Conservation (phyloP, 164 flowering plant genomes). For the Platanus orientalis region DNA sequence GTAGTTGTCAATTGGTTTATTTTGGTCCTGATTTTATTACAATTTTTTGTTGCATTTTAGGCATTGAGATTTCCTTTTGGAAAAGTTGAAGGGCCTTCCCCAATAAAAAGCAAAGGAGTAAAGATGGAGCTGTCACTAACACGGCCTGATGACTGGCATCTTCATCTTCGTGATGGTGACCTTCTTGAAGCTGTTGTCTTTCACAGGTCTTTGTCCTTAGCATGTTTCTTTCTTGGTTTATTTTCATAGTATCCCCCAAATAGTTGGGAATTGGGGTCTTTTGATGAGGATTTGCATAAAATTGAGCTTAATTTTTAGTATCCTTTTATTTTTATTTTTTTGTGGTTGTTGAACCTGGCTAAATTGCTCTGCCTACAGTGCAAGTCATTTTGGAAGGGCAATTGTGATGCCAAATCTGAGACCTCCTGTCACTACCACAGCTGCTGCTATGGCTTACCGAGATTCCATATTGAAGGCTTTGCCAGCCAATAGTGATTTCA, state of each 20-base stretch:
- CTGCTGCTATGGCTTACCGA: conserved; percentile 77
- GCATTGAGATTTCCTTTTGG: conserved; percentile 15
- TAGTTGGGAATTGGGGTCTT: neutral
- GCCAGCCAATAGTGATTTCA: conserved; percentile 52
- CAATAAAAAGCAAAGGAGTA: conserved; percentile 19
- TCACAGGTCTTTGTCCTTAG: conserved; percentile 49
- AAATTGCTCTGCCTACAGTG: conserved; percentile 41
- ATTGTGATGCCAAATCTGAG: conserved; percentile 92
- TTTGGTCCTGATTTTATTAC: conserved; percentile 1
- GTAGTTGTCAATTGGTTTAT: neutral
- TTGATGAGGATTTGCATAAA: neutral
- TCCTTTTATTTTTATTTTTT: neutral
- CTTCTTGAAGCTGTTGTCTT: conserved; percentile 71
- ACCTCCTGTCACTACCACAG: conserved; percentile 85
- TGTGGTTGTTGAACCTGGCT: neutral
- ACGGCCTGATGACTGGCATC: conserved; percentile 97
- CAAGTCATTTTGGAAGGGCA: conserved; percentile 75
- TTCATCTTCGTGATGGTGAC: conserved; percentile 92
- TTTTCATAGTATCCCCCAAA: neutral
- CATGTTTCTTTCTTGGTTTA: neutral
- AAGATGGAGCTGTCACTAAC: conserved; percentile 75
- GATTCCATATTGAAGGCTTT: conserved; percentile 77
- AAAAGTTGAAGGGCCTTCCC: conserved; percentile 22
- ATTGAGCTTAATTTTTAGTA: neutral
- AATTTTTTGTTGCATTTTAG: conserved; percentile 9